Conservation (phyloP, 768 basidiomycete genomes). For the Trametes villosa region DNA sequence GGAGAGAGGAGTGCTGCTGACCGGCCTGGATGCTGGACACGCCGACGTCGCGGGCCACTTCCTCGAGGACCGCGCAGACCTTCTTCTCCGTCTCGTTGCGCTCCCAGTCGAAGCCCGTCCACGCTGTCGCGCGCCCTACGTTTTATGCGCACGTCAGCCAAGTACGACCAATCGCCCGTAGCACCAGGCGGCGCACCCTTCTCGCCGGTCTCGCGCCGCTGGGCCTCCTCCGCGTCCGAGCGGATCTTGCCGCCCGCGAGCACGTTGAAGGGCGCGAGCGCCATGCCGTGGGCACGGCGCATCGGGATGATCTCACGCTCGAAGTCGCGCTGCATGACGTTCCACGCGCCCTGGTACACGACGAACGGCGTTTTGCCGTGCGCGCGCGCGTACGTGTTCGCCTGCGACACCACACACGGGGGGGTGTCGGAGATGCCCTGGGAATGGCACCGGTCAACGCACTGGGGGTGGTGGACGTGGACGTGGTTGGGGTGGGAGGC, state of each 20-base stretch:
- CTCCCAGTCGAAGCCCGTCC: conserved; percentile 42
- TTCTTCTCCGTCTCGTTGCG: conserved; percentile 47
- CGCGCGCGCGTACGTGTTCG: conserved; percentile 42
- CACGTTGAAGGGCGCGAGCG: conserved; percentile 46
- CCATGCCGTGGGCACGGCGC: conserved; percentile 34
- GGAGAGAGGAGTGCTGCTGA: conserved; percentile 11
- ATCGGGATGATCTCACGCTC: conserved; percentile 46
- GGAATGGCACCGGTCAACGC: too few relatives aligned
- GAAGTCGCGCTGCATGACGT: conserved; percentile 37
- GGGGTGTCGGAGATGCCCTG: conserved; percentile 36
- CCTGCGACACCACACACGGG: conserved; percentile 39
- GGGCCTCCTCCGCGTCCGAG: conserved; percentile 41
- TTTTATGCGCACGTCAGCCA: conserved; percentile 36
- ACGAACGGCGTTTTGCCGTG: conserved; percentile 45
- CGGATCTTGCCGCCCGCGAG: conserved; percentile 45
- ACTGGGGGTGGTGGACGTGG: background rate
- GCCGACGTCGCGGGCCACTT: conserved; percentile 53
- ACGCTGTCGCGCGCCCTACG: conserved; percentile 14
- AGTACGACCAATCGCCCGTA: too few relatives aligned
- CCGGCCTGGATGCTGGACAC: conserved; percentile 18
- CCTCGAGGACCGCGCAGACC: conserved; percentile 49
- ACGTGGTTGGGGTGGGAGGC: too few relatives aligned
- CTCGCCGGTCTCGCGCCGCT: conserved; percentile 32
- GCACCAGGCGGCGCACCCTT: conserved; percentile 32
- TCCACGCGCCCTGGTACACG: conserved; percentile 43